Percentiles rank a stretch among this genome's conserved stretches.
Conservation (phyloP, 805 yeast genomes). For the Ogataea degrootiae region DNA sequence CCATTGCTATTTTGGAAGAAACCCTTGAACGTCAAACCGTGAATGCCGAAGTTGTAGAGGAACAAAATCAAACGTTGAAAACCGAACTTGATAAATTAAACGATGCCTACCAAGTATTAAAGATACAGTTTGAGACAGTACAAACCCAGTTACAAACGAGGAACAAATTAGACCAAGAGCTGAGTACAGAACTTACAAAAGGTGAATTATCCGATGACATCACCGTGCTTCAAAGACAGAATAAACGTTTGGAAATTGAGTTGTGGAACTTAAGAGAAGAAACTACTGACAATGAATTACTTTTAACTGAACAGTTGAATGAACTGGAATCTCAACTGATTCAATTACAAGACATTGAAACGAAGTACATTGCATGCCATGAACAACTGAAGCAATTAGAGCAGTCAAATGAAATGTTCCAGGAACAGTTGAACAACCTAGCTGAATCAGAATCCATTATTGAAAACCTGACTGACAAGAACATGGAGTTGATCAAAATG, state of each 20-base stretch:
- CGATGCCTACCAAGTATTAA: constrained; percentile 20
- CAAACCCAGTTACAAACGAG: constrained; percentile 18
- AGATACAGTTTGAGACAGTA: constrained; percentile 22
- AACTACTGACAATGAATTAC: constrained; percentile 24
- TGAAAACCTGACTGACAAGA: constrained; percentile 33
- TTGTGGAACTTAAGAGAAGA: constrained; percentile 31
- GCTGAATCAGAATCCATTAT: constrained; percentile 30
- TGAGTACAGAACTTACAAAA: background rate
- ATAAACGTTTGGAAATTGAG: constrained; percentile 38
- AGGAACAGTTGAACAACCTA: constrained; percentile 24
- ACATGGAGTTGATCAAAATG: constrained; percentile 30
- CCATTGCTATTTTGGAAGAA: constrained; percentile 19
- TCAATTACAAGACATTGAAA: constrained; percentile 17
- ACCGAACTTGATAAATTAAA: constrained; percentile 11
- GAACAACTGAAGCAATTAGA: constrained; percentile 4
- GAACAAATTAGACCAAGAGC: constrained; percentile 32
- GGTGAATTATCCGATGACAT: background rate
- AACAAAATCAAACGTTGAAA: constrained; percentile 24
- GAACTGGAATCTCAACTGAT: constrained; percentile 5
- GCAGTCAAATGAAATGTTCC: constrained; percentile 21
- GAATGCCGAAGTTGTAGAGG: constrained; percentile 41
- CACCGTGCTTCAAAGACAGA: constrained; percentile 23
- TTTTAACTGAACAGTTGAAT: constrained; percentile 21
- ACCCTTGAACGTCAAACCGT: constrained; percentile 31
- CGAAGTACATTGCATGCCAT: background rate